Evolutionary conservation across 345 rosid genomes (phyloP).

Genomic region (Eucalyptus sideroxylon): DNA sequence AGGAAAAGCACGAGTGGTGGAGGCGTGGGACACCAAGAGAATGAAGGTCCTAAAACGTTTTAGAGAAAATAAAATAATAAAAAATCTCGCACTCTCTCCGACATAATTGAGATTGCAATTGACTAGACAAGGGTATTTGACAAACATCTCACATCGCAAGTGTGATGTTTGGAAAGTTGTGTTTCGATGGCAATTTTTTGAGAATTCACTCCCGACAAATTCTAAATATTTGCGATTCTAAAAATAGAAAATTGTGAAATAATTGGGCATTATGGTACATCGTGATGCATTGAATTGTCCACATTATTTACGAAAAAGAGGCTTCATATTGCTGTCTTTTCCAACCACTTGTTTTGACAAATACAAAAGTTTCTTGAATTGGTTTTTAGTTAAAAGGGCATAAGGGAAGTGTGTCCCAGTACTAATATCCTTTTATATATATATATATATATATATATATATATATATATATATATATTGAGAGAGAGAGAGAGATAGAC

Average conservation of each 20-base stretch:
- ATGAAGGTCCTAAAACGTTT: not conserved
- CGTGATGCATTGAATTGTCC: not conserved
- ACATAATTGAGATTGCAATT: not conserved
- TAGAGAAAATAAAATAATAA: not conserved
- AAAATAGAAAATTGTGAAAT: not conserved
- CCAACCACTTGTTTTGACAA: not conserved
- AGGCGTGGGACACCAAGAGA: not conserved
- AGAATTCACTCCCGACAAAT: not conserved
- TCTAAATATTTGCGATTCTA: not conserved
- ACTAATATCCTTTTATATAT: not conserved
- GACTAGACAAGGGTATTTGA: not conserved
- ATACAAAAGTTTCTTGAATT: not conserved
- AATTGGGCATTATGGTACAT: accelerated
- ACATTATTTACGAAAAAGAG: not conserved
- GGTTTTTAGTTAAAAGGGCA: not conserved
- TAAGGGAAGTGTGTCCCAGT: not conserved
- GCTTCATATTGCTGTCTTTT: not conserved
- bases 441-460: not conserved
- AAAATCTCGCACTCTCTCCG: not conserved
- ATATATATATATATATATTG: too few species aligned
- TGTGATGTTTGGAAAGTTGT: accelerated
- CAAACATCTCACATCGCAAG: not conserved
- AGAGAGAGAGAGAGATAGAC: too few species aligned
- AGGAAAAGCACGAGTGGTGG: not conserved
- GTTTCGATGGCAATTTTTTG: not conserved